Percentiles rank a stretch among this genome's conserved stretches.
These are phyloP conservation scores for Actinomortierella wolfii DNA, from an alignment of 371 early-diverging fungal species.

Conservation along the genomic window DNA sequence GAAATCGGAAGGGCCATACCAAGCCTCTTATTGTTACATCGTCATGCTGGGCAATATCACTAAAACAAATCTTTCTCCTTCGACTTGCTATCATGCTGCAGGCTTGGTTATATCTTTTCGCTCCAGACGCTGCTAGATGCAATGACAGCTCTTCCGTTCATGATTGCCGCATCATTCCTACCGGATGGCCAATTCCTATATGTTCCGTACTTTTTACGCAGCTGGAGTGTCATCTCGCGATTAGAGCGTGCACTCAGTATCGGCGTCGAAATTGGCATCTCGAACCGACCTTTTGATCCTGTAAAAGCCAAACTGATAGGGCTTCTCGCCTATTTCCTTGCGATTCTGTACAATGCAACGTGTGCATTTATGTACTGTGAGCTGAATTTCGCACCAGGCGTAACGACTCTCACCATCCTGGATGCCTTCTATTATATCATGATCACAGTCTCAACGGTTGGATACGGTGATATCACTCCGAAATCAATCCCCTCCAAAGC, in stretches of 20 bases:
- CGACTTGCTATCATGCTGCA: too few relatives aligned
- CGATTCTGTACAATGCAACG: conserved; percentile 70
- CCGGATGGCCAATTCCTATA: conserved; percentile 57
- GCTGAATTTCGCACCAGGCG: conserved; percentile 52
- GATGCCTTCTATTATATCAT: conserved; percentile 67
- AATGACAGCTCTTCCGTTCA: conserved; percentile 57
- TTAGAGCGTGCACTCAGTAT: conserved; percentile 64
- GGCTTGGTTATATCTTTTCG: conserved; percentile 46
- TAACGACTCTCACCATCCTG: conserved; percentile 51
- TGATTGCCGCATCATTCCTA: conserved; percentile 54
- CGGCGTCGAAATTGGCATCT: conserved; percentile 56
- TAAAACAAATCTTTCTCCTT: too few relatives aligned
- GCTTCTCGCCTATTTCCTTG: conserved; percentile 65
- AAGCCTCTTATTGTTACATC: conserved; percentile 15
- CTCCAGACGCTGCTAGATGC: conserved; percentile 57
- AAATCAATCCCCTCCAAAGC: conserved; percentile 61
- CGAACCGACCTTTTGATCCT: conserved; percentile 58
- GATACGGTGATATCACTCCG: conserved; percentile 83
- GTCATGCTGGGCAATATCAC: too few relatives aligned
- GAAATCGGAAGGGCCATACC: conserved; percentile 51
- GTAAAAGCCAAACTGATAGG: conserved; percentile 64
- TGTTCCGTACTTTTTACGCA: conserved; percentile 68
- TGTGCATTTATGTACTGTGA: conserved; percentile 76
- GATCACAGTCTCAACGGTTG: conserved; percentile 77
- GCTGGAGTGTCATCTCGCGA: conserved; percentile 60